Percentiles rank a stretch among this genome's conserved stretches.
phyloP scores from a whole-genome alignment of 805 yeast species.

The Komagataella phaffii region DNA sequence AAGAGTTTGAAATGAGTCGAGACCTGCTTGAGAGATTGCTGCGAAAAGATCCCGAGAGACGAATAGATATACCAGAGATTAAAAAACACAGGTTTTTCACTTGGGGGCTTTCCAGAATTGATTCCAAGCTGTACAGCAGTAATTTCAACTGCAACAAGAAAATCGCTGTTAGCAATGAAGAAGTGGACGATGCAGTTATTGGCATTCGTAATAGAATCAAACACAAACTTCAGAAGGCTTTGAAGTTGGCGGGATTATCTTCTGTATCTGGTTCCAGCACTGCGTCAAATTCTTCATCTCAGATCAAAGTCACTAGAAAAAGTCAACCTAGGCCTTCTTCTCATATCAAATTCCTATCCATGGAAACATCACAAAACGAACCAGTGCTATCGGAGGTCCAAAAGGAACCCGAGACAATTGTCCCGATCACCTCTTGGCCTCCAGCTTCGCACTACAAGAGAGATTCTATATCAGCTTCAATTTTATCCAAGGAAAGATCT shows the following conservation, averaged over 20 bases:
- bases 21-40: conserved; percentile 53
- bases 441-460: conserved; percentile 3
- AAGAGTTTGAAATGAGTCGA: conserved; percentile 25
- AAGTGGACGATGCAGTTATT: conserved; percentile 62
- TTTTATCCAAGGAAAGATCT: conserved; percentile 17
- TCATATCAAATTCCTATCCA: not conserved
- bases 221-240: conserved; percentile 32
- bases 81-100: conserved; percentile 60
- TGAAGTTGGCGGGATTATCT: conserved; percentile 3
- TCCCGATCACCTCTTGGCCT: not conserved
- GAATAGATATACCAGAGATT: conserved; percentile 61
- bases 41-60: conserved; percentile 50
- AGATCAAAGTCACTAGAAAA: not conserved
- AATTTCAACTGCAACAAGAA: conserved; percentile 21
- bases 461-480: conserved; percentile 9
- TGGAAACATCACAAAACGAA: not conserved
- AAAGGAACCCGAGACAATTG: not conserved
- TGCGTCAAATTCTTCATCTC: not conserved
- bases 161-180: conserved; percentile 52
- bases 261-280: not conserved
- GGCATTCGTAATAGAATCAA: conserved; percentile 66
- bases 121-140: conserved; percentile 13
- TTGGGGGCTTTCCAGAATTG: conserved; percentile 14
- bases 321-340: not conserved
- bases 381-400: not conserved